Evolutionary conservation across 192 early-diverging fungal genomes (phyloP).

Genomic region (Chytriomyces sp.): DNA sequence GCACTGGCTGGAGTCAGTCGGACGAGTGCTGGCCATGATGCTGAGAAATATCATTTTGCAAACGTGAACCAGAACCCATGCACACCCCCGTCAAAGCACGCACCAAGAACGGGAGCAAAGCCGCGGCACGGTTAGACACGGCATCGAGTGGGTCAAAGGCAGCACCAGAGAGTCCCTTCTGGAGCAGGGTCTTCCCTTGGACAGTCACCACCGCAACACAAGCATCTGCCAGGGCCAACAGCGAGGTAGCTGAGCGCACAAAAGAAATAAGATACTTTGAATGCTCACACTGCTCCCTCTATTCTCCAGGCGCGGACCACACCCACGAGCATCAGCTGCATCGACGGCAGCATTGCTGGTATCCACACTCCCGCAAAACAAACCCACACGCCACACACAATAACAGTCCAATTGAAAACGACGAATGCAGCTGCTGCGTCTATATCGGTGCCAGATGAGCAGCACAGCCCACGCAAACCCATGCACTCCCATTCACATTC

Average conservation of each 20-base stretch:
- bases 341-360: not conserved
- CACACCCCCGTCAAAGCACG: too few relatives aligned
- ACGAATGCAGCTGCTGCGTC: not conserved
- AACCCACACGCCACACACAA: not conserved
- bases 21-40: too few relatives aligned
- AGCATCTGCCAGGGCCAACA: not conserved
- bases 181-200: constrained; percentile 2
- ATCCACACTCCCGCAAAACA: not conserved
- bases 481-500: not conserved
- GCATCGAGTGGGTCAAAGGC: too few relatives aligned
- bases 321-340: not conserved
- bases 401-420: not conserved
- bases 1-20: too few relatives aligned
- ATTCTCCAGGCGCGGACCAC: not conserved
- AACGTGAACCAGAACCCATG: too few relatives aligned
- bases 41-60: too few relatives aligned
- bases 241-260: not conserved
- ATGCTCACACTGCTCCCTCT: not conserved
- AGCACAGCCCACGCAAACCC: not conserved
- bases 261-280: not conserved
- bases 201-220: not conserved
- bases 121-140: too few relatives aligned
- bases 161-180: not conserved
- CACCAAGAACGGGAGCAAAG: too few relatives aligned
- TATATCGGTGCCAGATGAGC: not conserved